Evolutionary conservation across 495 filamentous ascomycete species (phyloP).

Genomic region (Daldinia grandis): DNA sequence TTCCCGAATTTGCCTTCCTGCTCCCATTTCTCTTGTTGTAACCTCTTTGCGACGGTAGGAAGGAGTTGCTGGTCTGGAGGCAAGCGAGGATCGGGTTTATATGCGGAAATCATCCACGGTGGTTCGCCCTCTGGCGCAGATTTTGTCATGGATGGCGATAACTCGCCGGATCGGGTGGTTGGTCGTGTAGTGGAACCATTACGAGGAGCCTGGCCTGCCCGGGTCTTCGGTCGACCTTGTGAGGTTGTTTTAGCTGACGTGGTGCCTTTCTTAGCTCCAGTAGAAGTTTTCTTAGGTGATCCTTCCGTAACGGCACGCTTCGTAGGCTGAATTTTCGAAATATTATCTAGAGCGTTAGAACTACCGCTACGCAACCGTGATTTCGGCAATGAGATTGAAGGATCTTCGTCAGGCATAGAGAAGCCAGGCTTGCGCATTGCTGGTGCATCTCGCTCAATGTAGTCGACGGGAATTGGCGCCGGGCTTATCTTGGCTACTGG

Average conservation of each 20-base stretch:
- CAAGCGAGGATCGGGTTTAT: slow-evolving; percentile 92
- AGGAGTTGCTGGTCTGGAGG: slow-evolving; percentile 95
- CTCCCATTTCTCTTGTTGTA: slow-evolving; percentile 96
- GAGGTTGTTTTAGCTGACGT: slow-evolving; percentile 54
- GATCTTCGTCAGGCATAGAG: slow-evolving; percentile 60
- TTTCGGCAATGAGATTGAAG: slow-evolving; percentile 62
- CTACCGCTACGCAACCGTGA: slow-evolving; percentile 75
- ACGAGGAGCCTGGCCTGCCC: slow-evolving; percentile 61
- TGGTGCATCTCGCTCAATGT: slow-evolving; percentile 75
- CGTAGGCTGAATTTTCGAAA: slow-evolving; percentile 50
- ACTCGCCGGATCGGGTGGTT: slow-evolving; percentile 61
- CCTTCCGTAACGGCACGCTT: slow-evolving; percentile 56
- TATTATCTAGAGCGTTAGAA: slow-evolving; percentile 63
- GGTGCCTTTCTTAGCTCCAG: slow-evolving; percentile 51
- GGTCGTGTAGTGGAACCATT: slow-evolving; percentile 65
- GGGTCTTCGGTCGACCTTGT: slow-evolving; percentile 68
- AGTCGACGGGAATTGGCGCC: slow-evolving; percentile 73
- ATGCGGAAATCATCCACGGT: slow-evolving; percentile 93
- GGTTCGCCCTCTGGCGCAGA: slow-evolving; percentile 85
- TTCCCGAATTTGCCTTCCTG: slow-evolving; percentile 84
- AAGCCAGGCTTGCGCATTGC: slow-evolving; percentile 66
- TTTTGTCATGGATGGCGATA: slow-evolving; percentile 49
- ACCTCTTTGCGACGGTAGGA: slow-evolving; percentile 87
- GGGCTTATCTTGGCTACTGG: slow-evolving; percentile 82
- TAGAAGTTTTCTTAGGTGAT: slow-evolving; percentile 54